Evolutionary conservation across 176 grass and related monocot species (phyloP), one percentile per base, ranked within the genome.

Genomic region (Eleusine indica): DNA sequence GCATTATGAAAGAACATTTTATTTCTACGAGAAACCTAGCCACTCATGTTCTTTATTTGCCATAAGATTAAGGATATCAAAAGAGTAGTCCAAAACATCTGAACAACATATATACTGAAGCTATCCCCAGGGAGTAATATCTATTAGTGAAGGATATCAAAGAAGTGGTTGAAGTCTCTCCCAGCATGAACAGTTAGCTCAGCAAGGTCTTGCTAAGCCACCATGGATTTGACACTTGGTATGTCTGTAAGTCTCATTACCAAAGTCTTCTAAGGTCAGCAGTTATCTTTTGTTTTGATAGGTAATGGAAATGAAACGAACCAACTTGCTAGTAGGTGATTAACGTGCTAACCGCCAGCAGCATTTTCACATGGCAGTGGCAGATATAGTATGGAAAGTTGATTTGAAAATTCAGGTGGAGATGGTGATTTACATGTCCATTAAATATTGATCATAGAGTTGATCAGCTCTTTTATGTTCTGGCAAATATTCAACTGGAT

Each of bases 41-140:
- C 42, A 61, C 29, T n/a, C 7, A 46, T 9, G 1, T 43, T 19
- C 16, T 85, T 44, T 6, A 47, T 69, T 60, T 63, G 51, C 25
- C 39, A 70, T 35, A 60, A 62, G 41, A 51, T 32, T 21, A 38
- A 76, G 32, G 32, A 35, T 35, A 35, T 35, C 32, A 35, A 35
- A 35, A 35, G 32, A 35, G 25, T 47, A 18, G 40, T 63, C 73
- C 82, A 53, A 80, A 86, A 75, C 41, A 82, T 22, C 18, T 57
- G 28, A 51, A 62, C 4, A 47, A 71, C 11, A 64, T 77, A 75
- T 65, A 58, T 3, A 80, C 28, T 65, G 47, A 60, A 43, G 25
- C n/a, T 41, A 39, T 67, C 21, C 13, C 19, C 32, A 15, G 54
- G 19, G 12, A 49, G 48, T 38, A 79, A n/a, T 10, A 53, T 68